phyloP scores from a whole-genome alignment of 2,329 filamentous ascomycete genomes.

The Exophiala dermatitidis region DNA sequence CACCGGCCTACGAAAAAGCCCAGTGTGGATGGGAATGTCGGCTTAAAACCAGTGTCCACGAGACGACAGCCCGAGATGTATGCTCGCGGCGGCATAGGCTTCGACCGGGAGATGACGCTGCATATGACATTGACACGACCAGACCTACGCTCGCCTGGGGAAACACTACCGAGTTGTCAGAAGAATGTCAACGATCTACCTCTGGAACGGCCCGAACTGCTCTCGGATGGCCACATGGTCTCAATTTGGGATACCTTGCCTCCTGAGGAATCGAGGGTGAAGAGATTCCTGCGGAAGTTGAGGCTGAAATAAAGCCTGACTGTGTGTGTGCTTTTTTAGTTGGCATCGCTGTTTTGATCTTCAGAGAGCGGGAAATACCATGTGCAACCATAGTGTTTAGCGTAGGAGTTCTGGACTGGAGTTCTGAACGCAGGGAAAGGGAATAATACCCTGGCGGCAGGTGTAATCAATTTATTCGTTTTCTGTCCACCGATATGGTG shows the following conservation, averaged over 20 bases:
- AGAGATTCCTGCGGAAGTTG: slow-evolving; percentile 40
- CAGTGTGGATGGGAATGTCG: slow-evolving; percentile 13
- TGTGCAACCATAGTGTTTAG: slow-evolving; percentile 10
- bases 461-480: too few species aligned
- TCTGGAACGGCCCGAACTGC: slow-evolving; percentile 49
- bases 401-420: slow-evolving; percentile 14
- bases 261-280: slow-evolving; percentile 35
- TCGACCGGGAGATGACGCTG: slow-evolving; percentile 83
- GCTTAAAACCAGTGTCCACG: slow-evolving; percentile 14
- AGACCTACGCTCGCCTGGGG: slow-evolving; percentile 61
- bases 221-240: slow-evolving; percentile 37
- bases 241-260: slow-evolving; percentile 41
- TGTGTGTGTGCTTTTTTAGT: not conserved
- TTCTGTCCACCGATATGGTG: too few species aligned
- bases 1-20: slow-evolving; percentile 13
- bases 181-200: slow-evolving; percentile 53
- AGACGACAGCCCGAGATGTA: slow-evolving; percentile 33
- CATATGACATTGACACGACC: slow-evolving; percentile 91
- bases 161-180: slow-evolving; percentile 58
- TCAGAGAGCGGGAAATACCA: not conserved
- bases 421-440: not conserved
- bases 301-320: slow-evolving; percentile 24
- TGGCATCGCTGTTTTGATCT: not conserved
- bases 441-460: too few species aligned
- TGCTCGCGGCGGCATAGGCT: slow-evolving; percentile 45